Evolutionary conservation across 148 eudicot species (phyloP).

Genomic region (Camellia japonica): DNA sequence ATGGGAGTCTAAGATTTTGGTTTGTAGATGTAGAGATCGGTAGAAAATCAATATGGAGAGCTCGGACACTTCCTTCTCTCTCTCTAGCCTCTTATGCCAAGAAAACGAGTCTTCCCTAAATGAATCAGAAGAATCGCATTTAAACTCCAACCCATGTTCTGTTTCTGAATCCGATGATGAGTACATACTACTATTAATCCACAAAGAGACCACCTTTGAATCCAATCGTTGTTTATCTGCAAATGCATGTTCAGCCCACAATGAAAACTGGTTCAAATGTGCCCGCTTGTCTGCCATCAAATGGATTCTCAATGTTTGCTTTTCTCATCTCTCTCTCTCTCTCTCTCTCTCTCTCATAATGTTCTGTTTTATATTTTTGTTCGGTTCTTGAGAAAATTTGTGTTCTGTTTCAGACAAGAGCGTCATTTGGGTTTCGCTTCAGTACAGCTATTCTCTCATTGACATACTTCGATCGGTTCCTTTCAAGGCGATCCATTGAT

Average conservation of each 20-base stretch:
- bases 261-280: slow-evolving; percentile 33
- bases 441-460: slow-evolving; percentile 38
- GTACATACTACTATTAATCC: slow-evolving; percentile 33
- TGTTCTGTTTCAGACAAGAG: slow-evolving; percentile 28
- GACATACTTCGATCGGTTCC: slow-evolving; percentile 37
- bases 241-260: background rate
- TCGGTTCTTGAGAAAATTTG: slow-evolving; percentile 7
- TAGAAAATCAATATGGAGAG: slow-evolving; percentile 1
- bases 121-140: slow-evolving; percentile 3
- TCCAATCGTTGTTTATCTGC: background rate
- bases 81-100: slow-evolving; percentile 34
- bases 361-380: background rate
- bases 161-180: slow-evolving; percentile 31
- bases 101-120: slow-evolving; percentile 40
- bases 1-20: background rate
- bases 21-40: background rate
- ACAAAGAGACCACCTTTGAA: slow-evolving; percentile 30
- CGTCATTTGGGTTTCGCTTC: slow-evolving; percentile 28
- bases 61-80: slow-evolving; percentile 18
- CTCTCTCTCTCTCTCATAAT: background rate
- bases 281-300: slow-evolving; percentile 41
- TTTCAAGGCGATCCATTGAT: slow-evolving; percentile 30
- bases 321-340: too few relatives aligned
- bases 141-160: background rate
- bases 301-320: slow-evolving; percentile 54